A percentile compares a stretch with the other conserved stretches of the same genome.
phyloP scores from a whole-genome alignment of 1,139 yeast genomes.

The Candida pseudoviswanathii region DNA sequence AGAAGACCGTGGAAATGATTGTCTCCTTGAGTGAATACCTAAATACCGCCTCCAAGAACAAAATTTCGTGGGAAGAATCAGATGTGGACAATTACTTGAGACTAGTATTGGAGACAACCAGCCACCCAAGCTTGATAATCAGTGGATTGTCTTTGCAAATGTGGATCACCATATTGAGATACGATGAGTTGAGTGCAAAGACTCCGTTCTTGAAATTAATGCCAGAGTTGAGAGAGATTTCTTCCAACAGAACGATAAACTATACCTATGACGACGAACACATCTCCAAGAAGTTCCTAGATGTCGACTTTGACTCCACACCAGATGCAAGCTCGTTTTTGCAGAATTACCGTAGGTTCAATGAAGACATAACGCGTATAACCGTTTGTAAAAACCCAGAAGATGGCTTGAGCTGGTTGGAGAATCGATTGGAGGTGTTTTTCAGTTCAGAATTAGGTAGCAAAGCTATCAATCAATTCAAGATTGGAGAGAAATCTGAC shows the following conservation, averaged over 20 bases:
- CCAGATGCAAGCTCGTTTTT: conserved; percentile 81
- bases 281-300: conserved; percentile 64
- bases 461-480: conserved; percentile 57
- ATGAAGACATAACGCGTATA: conserved; percentile 88
- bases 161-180: conserved; percentile 89
- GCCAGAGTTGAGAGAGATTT: conserved; percentile 70
- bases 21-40: conserved; percentile 85
- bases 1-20: conserved; percentile 91
- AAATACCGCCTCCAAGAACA: conserved; percentile 45
- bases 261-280: conserved; percentile 70
- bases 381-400: conserved; percentile 85
- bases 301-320: conserved; percentile 83
- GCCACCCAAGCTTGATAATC: conserved; percentile 83
- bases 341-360: conserved; percentile 76
- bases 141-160: conserved; percentile 90
- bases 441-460: conserved; percentile 76
- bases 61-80: conserved; percentile 50
- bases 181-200: conserved; percentile 66
- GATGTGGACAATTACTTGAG: conserved; percentile 67
- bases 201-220: conserved; percentile 53
- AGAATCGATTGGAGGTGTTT: conserved; percentile 67
- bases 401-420: conserved; percentile 82
- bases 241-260: conserved; percentile 78
- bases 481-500: conserved; percentile 63
- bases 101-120: conserved; percentile 77